phyloP scores from a whole-genome alignment of 176 grass and related monocot genomes.

The Chloris gayana region DNA sequence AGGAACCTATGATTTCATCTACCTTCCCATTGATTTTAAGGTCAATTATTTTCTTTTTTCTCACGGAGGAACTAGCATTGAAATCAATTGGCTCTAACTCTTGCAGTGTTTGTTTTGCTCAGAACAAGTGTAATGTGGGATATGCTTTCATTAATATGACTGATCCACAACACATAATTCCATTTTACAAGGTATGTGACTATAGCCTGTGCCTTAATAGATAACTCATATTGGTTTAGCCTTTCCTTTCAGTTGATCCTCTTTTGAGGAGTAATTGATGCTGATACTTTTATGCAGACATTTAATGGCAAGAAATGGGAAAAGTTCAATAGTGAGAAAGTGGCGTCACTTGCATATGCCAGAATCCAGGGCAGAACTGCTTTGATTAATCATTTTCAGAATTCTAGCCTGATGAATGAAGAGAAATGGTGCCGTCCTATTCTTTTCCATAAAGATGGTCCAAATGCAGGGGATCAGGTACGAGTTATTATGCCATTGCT shows the following conservation, averaged over 20 bases:
- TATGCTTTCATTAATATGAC: conserved; percentile 99
- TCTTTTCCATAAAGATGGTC: conserved; percentile 91
- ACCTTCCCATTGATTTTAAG: conserved; percentile 99
- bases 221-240: neutral
- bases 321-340: conserved; percentile 95
- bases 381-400: conserved; percentile 90
- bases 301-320: conserved; percentile 98
- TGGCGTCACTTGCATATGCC: conserved; percentile 90
- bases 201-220: neutral
- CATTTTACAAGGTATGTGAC: conserved; percentile 78
- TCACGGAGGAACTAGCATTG: neutral
- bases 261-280: conserved; percentile 16
- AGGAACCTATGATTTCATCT: conserved; percentile 99
- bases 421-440: conserved; percentile 91
- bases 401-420: conserved; percentile 97
- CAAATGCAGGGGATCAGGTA: conserved; percentile 88
- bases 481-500: neutral
- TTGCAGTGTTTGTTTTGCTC: conserved; percentile 37
- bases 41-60: conserved; percentile 32
- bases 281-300: conserved; percentile 53
- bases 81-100: conserved; percentile 33
- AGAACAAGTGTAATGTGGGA: conserved; percentile 99
- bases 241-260: neutral
- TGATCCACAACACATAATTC: conserved; percentile 80
- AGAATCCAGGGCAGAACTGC: conserved; percentile 88